Evolutionary conservation across 2,329 filamentous ascomycete genomes (phyloP).

Genomic region (Neonectria magnoliae): DNA sequence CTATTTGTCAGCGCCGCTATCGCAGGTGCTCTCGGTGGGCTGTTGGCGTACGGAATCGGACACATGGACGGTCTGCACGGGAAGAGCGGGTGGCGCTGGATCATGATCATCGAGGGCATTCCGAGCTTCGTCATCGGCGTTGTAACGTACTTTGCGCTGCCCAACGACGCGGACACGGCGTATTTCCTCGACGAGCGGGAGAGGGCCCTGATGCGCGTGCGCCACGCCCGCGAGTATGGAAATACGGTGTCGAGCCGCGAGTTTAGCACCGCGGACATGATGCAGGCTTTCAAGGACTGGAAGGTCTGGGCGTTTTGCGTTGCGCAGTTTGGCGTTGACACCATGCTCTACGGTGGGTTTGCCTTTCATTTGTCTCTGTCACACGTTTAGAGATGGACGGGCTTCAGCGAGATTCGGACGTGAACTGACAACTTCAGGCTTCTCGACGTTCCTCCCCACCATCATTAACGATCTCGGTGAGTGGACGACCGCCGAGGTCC

Average conservation of each 20-base stretch:
- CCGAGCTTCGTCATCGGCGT: conserved; percentile 53
- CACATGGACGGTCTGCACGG: conserved; percentile 75
- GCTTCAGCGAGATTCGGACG: not conserved
- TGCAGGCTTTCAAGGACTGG: conserved; percentile 76
- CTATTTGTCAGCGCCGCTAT: conserved; percentile 77
- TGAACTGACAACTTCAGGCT: conserved; percentile 57
- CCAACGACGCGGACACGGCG: conserved; percentile 60
- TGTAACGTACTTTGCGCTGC: conserved; percentile 48
- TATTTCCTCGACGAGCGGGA: conserved; percentile 68
- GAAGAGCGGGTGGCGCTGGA: conserved; percentile 76
- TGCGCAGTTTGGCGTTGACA: conserved; percentile 78
- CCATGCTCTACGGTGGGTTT: conserved; percentile 72
- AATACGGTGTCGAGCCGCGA: conserved; percentile 56
- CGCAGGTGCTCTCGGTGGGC: conserved; percentile 76
- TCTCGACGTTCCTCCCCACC: conserved; percentile 80
- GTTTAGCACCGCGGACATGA: conserved; percentile 69
- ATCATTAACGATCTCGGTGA: conserved; percentile 76
- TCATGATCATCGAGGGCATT: conserved; percentile 66
- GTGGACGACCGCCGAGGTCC: conserved; percentile 72
- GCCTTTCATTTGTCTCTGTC: not conserved
- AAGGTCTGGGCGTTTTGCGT: conserved; percentile 77
- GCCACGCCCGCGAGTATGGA: conserved; percentile 56
- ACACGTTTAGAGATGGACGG: not conserved
- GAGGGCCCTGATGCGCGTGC: conserved; percentile 70
- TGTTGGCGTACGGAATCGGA: conserved; percentile 78